Evolutionary conservation across 148 eudicot species (phyloP).

Genomic region (Oxyria digyna): DNA sequence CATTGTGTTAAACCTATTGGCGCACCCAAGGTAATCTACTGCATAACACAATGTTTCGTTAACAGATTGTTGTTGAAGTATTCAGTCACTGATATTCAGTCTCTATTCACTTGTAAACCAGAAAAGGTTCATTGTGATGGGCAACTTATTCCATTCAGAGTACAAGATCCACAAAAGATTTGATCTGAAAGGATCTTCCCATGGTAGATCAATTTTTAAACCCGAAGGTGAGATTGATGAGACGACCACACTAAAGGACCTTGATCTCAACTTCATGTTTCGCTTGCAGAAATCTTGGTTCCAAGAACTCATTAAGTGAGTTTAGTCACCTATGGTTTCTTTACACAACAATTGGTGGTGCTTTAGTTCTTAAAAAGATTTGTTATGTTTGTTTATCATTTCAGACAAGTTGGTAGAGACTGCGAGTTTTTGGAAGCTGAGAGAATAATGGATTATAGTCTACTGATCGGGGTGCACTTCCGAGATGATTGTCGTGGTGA

Average conservation of each 20-base stretch:
- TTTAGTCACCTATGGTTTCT: not conserved
- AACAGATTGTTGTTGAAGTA: not conserved
- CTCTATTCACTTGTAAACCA: constrained; percentile 12
- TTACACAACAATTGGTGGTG: not conserved
- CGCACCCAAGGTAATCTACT: constrained; percentile 29
- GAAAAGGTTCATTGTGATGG: constrained; percentile 97
- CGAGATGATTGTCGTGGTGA: constrained; percentile 23
- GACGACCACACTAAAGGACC: constrained; percentile 91
- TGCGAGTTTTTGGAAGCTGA: constrained; percentile 41
- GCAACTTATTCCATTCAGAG: constrained; percentile 81
- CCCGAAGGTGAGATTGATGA: constrained; percentile 85
- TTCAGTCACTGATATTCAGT: not conserved
- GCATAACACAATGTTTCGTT: not conserved
- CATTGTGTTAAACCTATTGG: constrained; percentile 66
- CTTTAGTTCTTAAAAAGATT: not conserved
- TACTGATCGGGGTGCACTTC: constrained; percentile 33
- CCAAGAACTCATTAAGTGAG: constrained; percentile 80
- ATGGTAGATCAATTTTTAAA: constrained; percentile 77
- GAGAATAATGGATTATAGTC: constrained; percentile 39
- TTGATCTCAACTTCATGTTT: constrained; percentile 79
- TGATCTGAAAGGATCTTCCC: constrained; percentile 93
- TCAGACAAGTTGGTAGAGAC: constrained; percentile 34
- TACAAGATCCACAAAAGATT: constrained; percentile 88
- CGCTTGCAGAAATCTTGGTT: constrained; percentile 74
- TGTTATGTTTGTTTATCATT: not conserved